Percentiles rank a stretch among this genome's conserved stretches.
phyloP scores from a whole-genome alignment of 2,329 filamentous ascomycete species.

The Colletotrichum echinochloae region DNA sequence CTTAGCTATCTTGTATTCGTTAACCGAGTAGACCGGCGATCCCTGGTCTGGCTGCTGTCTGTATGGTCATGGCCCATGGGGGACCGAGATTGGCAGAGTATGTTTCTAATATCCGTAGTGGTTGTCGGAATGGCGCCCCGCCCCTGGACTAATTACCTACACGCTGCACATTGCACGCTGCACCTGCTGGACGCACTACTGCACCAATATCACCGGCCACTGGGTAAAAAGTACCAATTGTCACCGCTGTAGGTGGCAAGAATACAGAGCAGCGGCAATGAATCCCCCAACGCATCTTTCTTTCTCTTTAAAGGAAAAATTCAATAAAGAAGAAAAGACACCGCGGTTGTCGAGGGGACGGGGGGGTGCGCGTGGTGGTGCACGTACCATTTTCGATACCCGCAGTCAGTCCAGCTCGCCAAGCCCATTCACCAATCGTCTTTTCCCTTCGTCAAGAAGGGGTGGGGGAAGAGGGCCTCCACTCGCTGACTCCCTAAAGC shows the following conservation, averaged over 20 bases:
- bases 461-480: slow-evolving; percentile 1
- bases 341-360: slow-evolving; percentile 34
- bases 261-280: neutral
- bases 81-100: neutral
- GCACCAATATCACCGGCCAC: neutral
- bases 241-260: neutral
- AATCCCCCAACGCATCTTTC: neutral
- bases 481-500: slow-evolving; percentile 34
- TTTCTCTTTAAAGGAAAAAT: neutral
- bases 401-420: slow-evolving; percentile 1
- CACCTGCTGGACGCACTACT: neutral
- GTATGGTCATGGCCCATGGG: slow-evolving; percentile 15
- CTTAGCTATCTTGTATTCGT: too few species aligned
- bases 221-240: neutral
- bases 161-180: neutral
- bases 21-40: too few species aligned
- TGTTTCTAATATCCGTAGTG: neutral
- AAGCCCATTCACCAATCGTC: neutral
- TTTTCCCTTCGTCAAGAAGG: neutral
- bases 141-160: neutral
- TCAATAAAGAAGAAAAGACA: neutral
- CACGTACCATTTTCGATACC: slow-evolving; percentile 29
- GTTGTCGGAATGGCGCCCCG: neutral
- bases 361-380: slow-evolving; percentile 1
- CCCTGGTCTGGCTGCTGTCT: neutral